Conservation (phyloP, 1,284 basidiomycete species). For the Moesziomyces sp. region DNA sequence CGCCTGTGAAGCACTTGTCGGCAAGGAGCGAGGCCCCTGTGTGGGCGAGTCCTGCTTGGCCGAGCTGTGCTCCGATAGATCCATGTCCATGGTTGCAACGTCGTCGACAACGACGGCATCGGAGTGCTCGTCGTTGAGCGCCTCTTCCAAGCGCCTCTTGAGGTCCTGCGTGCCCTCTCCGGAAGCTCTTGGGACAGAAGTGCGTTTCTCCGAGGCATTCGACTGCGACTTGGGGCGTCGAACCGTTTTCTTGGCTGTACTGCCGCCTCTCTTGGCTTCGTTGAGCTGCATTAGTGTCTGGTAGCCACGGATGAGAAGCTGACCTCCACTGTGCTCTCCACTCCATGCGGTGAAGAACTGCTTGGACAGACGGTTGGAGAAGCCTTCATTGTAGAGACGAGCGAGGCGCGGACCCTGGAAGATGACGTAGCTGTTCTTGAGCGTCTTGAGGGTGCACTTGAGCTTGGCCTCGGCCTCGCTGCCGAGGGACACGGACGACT, state of each 20-base stretch:
- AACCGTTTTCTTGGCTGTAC: background rate
- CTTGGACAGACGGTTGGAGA: conserved; percentile 51
- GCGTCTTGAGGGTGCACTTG: conserved; percentile 68
- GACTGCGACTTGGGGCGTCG: conserved; percentile 11
- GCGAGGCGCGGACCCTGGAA: conserved; percentile 71
- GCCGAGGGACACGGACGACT: conserved; percentile 70
- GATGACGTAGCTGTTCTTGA: conserved; percentile 69
- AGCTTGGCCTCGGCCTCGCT: conserved; percentile 72
- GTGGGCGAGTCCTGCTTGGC: background rate
- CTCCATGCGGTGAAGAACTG: conserved; percentile 57
- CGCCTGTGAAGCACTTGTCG: conserved; percentile 26
- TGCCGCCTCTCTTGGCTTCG: conserved; percentile 23
- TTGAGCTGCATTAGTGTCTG: conserved; percentile 37
- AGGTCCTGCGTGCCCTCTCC: conserved; percentile 23
- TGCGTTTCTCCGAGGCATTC: conserved; percentile 20
- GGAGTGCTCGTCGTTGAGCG: conserved; percentile 16
- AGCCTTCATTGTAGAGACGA: conserved; percentile 65
- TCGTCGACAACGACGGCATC: conserved; percentile 35
- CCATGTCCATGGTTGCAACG: conserved; percentile 31
- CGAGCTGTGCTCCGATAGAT: conserved; percentile 14
- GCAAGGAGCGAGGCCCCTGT: conserved; percentile 9
- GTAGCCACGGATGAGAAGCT: conserved; percentile 46
- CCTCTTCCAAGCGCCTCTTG: conserved; percentile 25
- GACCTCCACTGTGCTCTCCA: conserved; percentile 55
- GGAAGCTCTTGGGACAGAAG: conserved; percentile 6